Evolutionary conservation across 2,329 filamentous ascomycete species (phyloP), one percentile per base, ranked within the genome.

Genomic region (Ophiosphaerella korrae): DNA sequence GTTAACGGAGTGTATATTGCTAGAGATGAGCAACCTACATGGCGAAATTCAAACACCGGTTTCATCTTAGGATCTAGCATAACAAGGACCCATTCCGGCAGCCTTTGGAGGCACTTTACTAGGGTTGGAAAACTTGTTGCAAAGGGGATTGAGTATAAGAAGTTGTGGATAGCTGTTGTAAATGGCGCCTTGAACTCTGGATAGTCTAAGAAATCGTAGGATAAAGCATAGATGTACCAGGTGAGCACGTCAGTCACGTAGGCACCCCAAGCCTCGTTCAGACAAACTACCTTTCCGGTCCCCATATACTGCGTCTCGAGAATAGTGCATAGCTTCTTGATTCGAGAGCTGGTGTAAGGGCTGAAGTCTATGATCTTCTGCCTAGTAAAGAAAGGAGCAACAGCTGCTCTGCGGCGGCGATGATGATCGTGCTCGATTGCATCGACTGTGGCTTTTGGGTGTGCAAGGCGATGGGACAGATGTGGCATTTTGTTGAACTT

Each of bases 401-500:
- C 5, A 5, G 40, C 24, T 3, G 5, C 5, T n/a, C 40, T n/a
- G 5, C 40, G 40, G 16, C 12, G 8, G 5, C 26, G 24, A 26
- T 42, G 40, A 3, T 32, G 7, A 5, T 33, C 40, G 26, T 11
- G 12, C 14, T 4, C 26, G 18, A n/a, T 9, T 7, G 14, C 32
- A 7, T 7, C 16, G 26, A 42, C 32, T 7, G 16, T 16, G 11
- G 40, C 24, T 14, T 18, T 26, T 2, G 40, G 40, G 7, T 16
- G 13, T 2, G 24, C 40, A 18, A 42, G 32, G 12, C 26, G 40
- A 7, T 33, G 13, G 8, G 32, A 12, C n/a, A 47, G 26, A 3
- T 44, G 32, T n/a, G 43, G 43, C 18, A 23, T 16, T 33, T 52
- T 52, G 33, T 52, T 38, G 26, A 44, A 38, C 55, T 58, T 8